Evolutionary conservation across 495 filamentous ascomycete genomes (phyloP), one percentile per base, ranked within the genome.

Genomic region (Aeminium ludgeri): DNA sequence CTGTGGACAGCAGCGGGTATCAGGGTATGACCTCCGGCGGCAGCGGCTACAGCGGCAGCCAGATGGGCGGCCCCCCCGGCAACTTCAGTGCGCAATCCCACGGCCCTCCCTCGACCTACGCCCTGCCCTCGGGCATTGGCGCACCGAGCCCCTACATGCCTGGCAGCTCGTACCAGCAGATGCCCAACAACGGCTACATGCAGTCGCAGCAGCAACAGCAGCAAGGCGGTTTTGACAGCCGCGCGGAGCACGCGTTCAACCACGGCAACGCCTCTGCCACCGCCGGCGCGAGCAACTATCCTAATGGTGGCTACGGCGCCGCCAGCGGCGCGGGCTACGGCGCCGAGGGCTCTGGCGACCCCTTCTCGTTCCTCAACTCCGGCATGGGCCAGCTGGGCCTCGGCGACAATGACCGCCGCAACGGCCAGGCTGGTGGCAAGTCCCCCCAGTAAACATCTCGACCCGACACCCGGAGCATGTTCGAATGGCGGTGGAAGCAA

Each of bases 81-180:
- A 82, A 80, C n/a, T 81, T 76, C 48, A 80, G 82, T 34, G 69
- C 69, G 34, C 85, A 93, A 56, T 80, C 87, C 52, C 95, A 85
- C 55, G 86, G 81, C 36, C 86, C 86, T 7, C 82, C 78, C 8
- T 87, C 78, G 66, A 89, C 78, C 41, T 97, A 93, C 55, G 82
- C 81, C 32, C 64, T 97, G 44, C 89, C 86, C 4, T 86, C 82
- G n/a, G 82, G 82, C 10, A 69, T 97, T 30, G 84, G 82, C 45
- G 83, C 77, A 43, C 72, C 78, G 34, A 76, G 72, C 29, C 80
- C 77, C 8, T 95, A 93, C 55, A 82, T 86, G 13, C 78, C 78
- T 0, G 72, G 93, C 59, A 74, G 78, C 37, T 25, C 23, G 4
- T 51, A 51, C 40, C 73, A 78, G 20, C 81, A 83, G 57, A 89